Conservation (phyloP, 441 rosid species). For the Brassica balearica region DNA sequence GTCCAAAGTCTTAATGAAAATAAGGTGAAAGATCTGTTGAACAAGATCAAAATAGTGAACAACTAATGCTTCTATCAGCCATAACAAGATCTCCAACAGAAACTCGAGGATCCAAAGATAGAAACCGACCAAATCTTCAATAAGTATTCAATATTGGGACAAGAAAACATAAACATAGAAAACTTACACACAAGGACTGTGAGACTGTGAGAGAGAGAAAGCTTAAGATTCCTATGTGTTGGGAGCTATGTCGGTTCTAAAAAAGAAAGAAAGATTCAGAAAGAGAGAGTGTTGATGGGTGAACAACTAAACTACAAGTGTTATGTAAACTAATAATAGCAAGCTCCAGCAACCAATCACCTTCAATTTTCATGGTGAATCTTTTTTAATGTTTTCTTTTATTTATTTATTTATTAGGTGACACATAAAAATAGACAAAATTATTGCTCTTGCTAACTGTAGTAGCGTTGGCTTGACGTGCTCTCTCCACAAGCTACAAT, state of each 20-base stretch:
- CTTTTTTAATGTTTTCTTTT: not conserved
- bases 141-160: not conserved
- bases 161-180: conserved; percentile 2
- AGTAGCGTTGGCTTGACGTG: conserved; percentile 40
- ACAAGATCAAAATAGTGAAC: conserved; percentile 26
- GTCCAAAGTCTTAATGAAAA: conserved; percentile 27
- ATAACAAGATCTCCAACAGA: conserved; percentile 21
- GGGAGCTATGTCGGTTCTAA: conserved; percentile 71
- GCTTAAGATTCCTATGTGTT: conserved; percentile 46
- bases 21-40: conserved; percentile 29
- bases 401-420: conserved; percentile 7
- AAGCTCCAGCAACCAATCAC: conserved; percentile 49
- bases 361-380: conserved; percentile 48
- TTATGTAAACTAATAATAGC: conserved; percentile 44
- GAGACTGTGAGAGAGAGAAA: conserved; percentile 3
- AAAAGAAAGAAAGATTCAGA: conserved; percentile 45
- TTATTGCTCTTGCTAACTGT: conserved; percentile 30
- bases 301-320: conserved; percentile 45
- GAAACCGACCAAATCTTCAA: conserved; percentile 4
- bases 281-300: conserved; percentile 34
- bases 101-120: conserved; percentile 1
- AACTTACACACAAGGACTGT: conserved; percentile 6
- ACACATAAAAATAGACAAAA: conserved; percentile 22
- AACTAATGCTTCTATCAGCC: not conserved
- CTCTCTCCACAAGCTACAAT: conserved; percentile 35